Conservation (phyloP, 768 basidiomycete genomes). For the Rhizopogon vesiculosus region DNA sequence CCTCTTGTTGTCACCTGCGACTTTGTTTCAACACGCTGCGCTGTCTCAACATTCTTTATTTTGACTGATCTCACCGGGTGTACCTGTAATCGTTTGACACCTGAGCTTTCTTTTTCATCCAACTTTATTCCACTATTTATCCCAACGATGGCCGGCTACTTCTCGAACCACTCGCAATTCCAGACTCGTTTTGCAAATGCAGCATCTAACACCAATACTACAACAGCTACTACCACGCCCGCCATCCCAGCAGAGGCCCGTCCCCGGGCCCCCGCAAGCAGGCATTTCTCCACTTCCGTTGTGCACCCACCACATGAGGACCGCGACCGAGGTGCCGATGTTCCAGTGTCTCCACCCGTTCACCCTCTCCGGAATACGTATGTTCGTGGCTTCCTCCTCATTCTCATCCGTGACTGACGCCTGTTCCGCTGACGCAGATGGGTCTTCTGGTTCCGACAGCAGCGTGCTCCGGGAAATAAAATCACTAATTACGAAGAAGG, state of each 20-base stretch:
- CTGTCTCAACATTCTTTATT: too few species aligned
- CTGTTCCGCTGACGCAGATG: conserved; percentile 44
- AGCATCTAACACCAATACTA: neutral
- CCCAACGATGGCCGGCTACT: conserved; percentile 62
- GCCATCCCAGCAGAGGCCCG: conserved; percentile 16
- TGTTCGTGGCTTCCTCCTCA: conserved; percentile 48
- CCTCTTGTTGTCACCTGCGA: neutral
- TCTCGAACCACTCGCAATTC: conserved; percentile 73
- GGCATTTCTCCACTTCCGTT: conserved; percentile 69
- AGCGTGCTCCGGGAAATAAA: conserved; percentile 86
- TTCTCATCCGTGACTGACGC: conserved; percentile 5
- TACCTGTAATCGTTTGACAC: neutral
- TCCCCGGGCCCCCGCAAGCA: conserved; percentile 54
- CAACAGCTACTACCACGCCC: conserved; percentile 11
- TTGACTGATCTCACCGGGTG: neutral
- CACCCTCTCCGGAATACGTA: conserved; percentile 87
- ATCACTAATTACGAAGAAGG: conserved; percentile 91
- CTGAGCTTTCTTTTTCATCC: neutral
- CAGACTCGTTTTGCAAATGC: conserved; percentile 39
- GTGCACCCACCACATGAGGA: conserved; percentile 25
- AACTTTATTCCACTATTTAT: conserved; percentile 20
- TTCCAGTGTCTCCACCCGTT: conserved; percentile 33
- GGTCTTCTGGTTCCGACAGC: conserved; percentile 91
- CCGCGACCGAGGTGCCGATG: conserved; percentile 23
- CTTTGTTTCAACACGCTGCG: too few species aligned